Conservation (phyloP, 148 eudicot species). For the Nepenthes mirabilis region DNA sequence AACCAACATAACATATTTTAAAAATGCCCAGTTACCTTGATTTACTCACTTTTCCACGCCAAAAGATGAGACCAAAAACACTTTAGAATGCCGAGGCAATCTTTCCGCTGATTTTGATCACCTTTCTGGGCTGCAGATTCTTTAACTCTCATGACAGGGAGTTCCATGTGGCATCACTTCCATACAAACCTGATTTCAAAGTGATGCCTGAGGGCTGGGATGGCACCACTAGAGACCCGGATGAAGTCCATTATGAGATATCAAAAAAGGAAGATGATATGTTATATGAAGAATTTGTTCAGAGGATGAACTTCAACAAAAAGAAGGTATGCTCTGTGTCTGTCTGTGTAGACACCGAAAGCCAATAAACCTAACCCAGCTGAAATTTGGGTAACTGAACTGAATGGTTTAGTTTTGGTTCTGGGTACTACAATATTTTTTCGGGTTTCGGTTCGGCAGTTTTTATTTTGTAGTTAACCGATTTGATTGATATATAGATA, state of each 20-base stretch:
- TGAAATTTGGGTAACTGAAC: neutral
- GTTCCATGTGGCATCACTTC: slow-evolving; percentile 86
- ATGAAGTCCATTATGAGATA: slow-evolving; percentile 92
- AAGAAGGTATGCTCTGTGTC: slow-evolving; percentile 45
- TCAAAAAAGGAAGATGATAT: slow-evolving; percentile 88
- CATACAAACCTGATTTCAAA: slow-evolving; percentile 85
- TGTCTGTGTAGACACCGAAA: neutral
- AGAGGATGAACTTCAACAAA: slow-evolving; percentile 70
- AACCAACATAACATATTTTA: too few species aligned
- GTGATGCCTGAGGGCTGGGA: slow-evolving; percentile 99
- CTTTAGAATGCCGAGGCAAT: neutral
- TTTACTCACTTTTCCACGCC: too few species aligned
- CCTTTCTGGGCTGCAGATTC: slow-evolving; percentile 34
- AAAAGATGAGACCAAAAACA: too few species aligned
- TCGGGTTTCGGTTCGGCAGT: too few species aligned
- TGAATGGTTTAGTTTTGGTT: too few species aligned
- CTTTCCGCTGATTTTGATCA: neutral
- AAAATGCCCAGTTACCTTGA: too few species aligned
- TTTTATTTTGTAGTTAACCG: too few species aligned
- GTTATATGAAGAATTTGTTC: slow-evolving; percentile 65
- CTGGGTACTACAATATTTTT: too few species aligned
- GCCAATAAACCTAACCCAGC: neutral
- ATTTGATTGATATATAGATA: too few species aligned
- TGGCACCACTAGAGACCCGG: slow-evolving; percentile 83
- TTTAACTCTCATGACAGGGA: slow-evolving; percentile 73